Base-by-base conservation (phyloP, 176 grass and related monocot genomes). In the Puccinellia tenuiflora region DNA sequence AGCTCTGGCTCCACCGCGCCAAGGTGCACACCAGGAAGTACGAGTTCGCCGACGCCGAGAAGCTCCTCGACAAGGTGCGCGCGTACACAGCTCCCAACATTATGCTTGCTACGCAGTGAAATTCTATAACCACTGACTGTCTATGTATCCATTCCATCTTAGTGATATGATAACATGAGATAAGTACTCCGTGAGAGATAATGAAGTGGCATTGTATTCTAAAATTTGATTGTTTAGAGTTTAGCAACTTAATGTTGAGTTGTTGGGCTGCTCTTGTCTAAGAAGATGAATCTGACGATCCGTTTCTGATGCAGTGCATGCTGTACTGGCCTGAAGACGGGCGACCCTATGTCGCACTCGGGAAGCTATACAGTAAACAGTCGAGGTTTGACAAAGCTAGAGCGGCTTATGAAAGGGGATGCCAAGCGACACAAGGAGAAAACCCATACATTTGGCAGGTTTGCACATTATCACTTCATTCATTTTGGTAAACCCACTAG, bases 361-460 rank as follows among this genome's bases (percentile, higher is more conserved):
- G 96, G 72, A 98, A 98, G 83, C 85, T 95, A 48, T 95, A 91
- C n/a, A 63, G 54, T 54, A 98, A 95, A 45, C 92, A 98, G 46
- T 95, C 82, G 45, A 98, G 85, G 72, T 93, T 86, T 83, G 77
- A 90, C 46, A 94, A 98, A 83, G 90, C 96, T 74, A 98, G 89
- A 85, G 83, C 82, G 37, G 92, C 89, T 52, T 98, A 98, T 35
- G 96, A 98, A 73, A 98, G 89, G 87, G 96, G 96, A 28, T 95
- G 92, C 85, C 96, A 98, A 87, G 96, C 92, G 16, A 95, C 92
- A 42, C 96, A 91, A 75, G 96, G 96, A 34, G 96, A 98, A 87
- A 95, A 98, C 55, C 86, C 96, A 5, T 98, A 98, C 68, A 93
- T 98, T 85, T 98, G 96, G 96, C 96, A 98, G 92, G 96, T 98